A percentile compares a stretch with the other conserved stretches of the same genome.
Conservation (phyloP, 2,329 filamentous ascomycete genomes). For the Leptographium lundbergii region DNA sequence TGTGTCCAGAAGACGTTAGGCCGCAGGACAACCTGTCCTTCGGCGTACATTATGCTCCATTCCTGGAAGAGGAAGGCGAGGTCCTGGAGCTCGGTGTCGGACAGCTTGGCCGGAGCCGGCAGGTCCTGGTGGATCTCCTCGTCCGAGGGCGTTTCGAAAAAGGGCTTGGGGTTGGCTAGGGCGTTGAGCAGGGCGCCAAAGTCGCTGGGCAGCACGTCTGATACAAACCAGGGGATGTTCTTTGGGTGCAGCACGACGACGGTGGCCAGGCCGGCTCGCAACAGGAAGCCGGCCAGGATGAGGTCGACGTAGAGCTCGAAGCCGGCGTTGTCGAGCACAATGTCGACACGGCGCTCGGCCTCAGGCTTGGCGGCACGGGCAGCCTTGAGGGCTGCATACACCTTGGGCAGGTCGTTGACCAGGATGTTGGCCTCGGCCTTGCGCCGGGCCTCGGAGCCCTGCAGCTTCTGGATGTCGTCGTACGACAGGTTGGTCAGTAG, state of each 20-base stretch:
- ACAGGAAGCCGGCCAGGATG: slow-evolving; percentile 78
- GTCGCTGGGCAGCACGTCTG: slow-evolving; percentile 79
- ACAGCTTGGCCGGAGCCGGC: slow-evolving; percentile 47
- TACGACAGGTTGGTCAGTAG: slow-evolving; percentile 82
- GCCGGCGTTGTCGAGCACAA: slow-evolving; percentile 92
- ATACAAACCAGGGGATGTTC: slow-evolving; percentile 95
- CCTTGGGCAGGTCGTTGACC: slow-evolving; percentile 59
- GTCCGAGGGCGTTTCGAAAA: slow-evolving; percentile 59
- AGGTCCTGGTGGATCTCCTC: slow-evolving; percentile 52
- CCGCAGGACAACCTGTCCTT: slow-evolving; percentile 72
- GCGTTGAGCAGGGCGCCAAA: slow-evolving; percentile 72
- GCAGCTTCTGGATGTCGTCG: slow-evolving; percentile 92
- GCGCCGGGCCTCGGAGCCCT: slow-evolving; percentile 78
- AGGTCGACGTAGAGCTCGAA: slow-evolving; percentile 97
- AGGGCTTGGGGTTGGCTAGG: slow-evolving; percentile 61
- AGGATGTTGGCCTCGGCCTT: slow-evolving; percentile 84
- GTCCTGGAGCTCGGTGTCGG: slow-evolving; percentile 52
- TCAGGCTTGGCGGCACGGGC: slow-evolving; percentile 10
- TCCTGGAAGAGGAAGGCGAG: slow-evolving; percentile 68
- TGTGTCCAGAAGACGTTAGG: slow-evolving; percentile 89
- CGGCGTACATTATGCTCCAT: slow-evolving; percentile 67
- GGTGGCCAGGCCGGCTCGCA: slow-evolving; percentile 75
- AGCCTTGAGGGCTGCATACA: slow-evolving; percentile 16
- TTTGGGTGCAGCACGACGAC: slow-evolving; percentile 85
- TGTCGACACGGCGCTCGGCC: slow-evolving; percentile 66